phyloP scores from a whole-genome alignment of 768 basidiomycete genomes.

The Russula olivacea region DNA sequence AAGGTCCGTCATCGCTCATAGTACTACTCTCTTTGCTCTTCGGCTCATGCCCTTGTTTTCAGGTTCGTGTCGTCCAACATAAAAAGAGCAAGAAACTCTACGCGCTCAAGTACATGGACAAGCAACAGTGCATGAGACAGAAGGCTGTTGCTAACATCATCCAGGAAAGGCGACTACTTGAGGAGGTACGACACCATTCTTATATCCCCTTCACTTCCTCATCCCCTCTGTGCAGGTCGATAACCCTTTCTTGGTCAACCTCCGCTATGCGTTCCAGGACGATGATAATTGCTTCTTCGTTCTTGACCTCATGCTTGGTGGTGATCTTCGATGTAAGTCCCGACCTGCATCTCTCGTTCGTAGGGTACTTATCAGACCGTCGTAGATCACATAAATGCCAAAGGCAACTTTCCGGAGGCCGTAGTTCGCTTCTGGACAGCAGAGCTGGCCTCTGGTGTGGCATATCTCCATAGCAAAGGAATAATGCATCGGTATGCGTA shows the following conservation, averaged over 20 bases:
- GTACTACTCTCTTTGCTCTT: not conserved
- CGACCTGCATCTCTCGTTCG: not conserved
- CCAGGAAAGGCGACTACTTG: slow-evolving; percentile 47
- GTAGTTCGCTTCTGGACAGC: slow-evolving; percentile 83
- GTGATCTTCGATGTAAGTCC: slow-evolving; percentile 81
- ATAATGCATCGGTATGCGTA: slow-evolving; percentile 86
- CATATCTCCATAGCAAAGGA: slow-evolving; percentile 84
- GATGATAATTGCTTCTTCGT: slow-evolving; percentile 98
- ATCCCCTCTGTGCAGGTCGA: slow-evolving; percentile 53
- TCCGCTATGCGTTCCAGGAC: slow-evolving; percentile 95
- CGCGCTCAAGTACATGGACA: slow-evolving; percentile 56
- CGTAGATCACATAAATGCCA: slow-evolving; percentile 79
- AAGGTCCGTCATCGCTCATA: slow-evolving; percentile 53
- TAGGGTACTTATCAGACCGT: slow-evolving; percentile 10
- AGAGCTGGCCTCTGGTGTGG: slow-evolving; percentile 77
- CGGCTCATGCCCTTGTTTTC: not conserved
- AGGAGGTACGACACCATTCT: slow-evolving; percentile 37
- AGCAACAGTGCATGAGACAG: slow-evolving; percentile 46
- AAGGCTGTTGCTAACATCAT: slow-evolving; percentile 48
- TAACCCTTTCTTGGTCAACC: slow-evolving; percentile 83
- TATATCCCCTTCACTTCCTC: not conserved
- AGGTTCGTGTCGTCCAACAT: slow-evolving; percentile 56
- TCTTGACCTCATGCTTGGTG: slow-evolving; percentile 92
- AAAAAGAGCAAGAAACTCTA: slow-evolving; percentile 47
- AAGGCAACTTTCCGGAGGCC: slow-evolving; percentile 58